Evolutionary conservation across 176 grass and related monocot species (phyloP).

Genomic region (Chloris gayana): DNA sequence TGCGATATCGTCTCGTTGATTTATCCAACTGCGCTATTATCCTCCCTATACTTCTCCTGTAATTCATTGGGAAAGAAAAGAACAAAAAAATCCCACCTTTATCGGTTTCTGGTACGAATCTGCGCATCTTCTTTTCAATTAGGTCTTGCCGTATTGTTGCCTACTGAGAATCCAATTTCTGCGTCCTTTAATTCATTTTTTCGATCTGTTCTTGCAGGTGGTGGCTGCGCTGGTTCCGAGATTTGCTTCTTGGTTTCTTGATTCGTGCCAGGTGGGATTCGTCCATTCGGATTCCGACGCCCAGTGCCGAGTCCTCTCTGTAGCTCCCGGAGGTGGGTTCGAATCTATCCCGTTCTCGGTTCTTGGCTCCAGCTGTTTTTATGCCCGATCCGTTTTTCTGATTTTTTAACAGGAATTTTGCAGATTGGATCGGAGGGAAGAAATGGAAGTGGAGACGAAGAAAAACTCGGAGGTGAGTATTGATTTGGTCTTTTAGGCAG

Average conservation of each 20-base stretch:
- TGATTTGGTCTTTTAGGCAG: neutral
- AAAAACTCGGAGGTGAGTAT: constrained; percentile 43
- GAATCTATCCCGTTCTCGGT: constrained; percentile 30
- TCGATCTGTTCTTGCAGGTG: constrained; percentile 34
- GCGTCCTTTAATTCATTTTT: constrained; percentile 2
- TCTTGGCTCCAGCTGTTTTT: constrained; percentile 10
- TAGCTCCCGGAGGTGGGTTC: constrained; percentile 32
- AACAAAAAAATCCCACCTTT: neutral
- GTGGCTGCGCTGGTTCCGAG: neutral
- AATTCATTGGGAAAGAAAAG: neutral
- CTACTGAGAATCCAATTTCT: neutral
- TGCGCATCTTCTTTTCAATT: neutral
- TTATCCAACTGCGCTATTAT: neutral
- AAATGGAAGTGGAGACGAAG: constrained; percentile 42
- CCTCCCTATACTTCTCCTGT: neutral
- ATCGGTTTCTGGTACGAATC: constrained; percentile 34
- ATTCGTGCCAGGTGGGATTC: neutral
- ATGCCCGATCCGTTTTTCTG: constrained; percentile 20
- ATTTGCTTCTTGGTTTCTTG: constrained; percentile 5
- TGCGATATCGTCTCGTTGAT: constrained; percentile 18
- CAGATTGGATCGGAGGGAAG: constrained; percentile 28
- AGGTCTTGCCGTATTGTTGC: neutral
- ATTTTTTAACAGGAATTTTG: neutral
- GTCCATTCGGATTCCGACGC: constrained; percentile 1
- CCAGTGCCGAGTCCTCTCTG: neutral